A percentile compares a stretch with the other conserved stretches of the same genome.
Evolutionary conservation across 202 grass and related monocot species (phyloP).

Genomic region (Brachypodium distachyon): DNA sequence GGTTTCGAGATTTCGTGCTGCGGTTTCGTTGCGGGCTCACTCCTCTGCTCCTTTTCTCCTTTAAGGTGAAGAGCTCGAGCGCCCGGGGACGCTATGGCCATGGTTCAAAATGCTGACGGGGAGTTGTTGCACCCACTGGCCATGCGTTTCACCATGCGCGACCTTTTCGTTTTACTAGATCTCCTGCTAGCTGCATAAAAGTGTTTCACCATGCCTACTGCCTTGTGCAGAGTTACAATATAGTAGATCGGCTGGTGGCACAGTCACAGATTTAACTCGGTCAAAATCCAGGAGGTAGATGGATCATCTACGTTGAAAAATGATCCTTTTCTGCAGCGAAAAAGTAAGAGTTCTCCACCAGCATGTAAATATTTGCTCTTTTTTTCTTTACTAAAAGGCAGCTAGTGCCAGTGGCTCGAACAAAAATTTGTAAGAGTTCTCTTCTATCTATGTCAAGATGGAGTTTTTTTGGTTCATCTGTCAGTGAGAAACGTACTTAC

Average conservation of each 20-base stretch:
- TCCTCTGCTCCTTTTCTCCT: background rate
- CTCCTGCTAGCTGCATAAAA: background rate
- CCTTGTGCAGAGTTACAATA: background rate
- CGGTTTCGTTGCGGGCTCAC: background rate
- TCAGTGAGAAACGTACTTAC: background rate
- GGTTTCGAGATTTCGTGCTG: constrained; percentile 31
- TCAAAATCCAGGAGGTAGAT: background rate
- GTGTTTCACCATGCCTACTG: background rate
- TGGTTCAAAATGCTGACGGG: background rate
- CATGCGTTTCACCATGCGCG: background rate
- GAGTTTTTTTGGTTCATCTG: background rate
- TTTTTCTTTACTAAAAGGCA: too few species aligned
- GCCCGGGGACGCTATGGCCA: background rate
- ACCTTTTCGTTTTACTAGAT: background rate
- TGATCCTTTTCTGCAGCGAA: background rate
- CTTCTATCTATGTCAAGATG: background rate
- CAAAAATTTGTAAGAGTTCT: background rate
- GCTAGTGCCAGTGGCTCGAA: too few species aligned
- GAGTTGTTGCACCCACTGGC: constrained; percentile 52
- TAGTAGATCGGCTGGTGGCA: background rate
- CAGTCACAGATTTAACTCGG: background rate
- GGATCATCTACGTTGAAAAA: background rate
- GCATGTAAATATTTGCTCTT: too few species aligned
- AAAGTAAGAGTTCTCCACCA: too few species aligned
- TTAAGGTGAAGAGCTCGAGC: constrained; percentile 28